Evolutionary conservation across 2,329 filamentous ascomycete genomes (phyloP), one percentile per base, ranked within the genome.

Genomic region (Dactylellina cionopaga): DNA sequence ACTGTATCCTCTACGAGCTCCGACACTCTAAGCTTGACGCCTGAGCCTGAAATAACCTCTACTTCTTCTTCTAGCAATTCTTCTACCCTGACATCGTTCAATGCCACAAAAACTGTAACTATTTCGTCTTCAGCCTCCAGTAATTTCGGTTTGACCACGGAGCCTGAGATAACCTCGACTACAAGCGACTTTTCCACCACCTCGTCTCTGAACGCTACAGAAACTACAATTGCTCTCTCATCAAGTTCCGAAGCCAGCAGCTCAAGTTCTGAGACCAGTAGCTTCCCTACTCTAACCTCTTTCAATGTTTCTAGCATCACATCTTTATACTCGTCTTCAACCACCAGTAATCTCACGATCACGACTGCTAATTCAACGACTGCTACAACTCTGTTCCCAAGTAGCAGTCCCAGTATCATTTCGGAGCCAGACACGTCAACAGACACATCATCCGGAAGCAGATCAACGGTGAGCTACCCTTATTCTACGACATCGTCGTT

Each of bases 61-160:
- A 29, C 33, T 15, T 56, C 52, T 6, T 56, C 52, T n/a, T n/a
- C 27, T 1, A 35, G 24, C 2, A 41, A 37, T 10, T 41, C 37
- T 17, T 39, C 41, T 9, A 51, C 66, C 3, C 15, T 56, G 2
- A 58, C 51, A 17, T 43, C 58, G 10, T 51, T 58, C 17, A 71
- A 71, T 46, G 31, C 66, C 1, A 71, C 58, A 24, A 41, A 17
- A 13, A 56, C 56, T 3, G 9, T 35, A 6, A 70, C 65, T 13
- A 58, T 29, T 29, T 49, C 29, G 7, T 27, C 55, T 2, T 37
- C 55, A 4, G 17, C 24, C 4, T 11, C 19, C 6, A 17, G 35
- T 22, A 65, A 41, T 24, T 56, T 51, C 6, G 56, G 41, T 39
- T 25, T 10, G 24, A 47, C 24, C 25, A 37, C 49, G n/a, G 31